Evolutionary conservation across 1,139 yeast genomes (phyloP).

Genomic region (Diutina pseudorugosa): DNA sequence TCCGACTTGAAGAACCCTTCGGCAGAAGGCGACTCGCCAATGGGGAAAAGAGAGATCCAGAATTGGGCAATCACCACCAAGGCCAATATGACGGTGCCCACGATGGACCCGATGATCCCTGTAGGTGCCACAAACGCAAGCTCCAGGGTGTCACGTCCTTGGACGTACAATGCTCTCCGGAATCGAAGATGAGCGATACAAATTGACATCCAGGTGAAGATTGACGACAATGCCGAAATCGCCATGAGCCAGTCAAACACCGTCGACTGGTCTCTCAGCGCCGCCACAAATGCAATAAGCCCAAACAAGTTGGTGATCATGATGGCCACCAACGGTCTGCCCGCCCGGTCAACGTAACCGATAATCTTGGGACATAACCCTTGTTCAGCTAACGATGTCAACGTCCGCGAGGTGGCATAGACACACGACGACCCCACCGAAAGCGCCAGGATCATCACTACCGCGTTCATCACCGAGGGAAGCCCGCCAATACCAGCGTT

Average conservation of each 20-base stretch:
- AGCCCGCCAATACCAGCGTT: conserved; percentile 16
- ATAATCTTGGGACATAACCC: conserved; percentile 68
- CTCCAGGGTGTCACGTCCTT: conserved; percentile 32
- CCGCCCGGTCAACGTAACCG: conserved; percentile 62
- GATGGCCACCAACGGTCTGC: conserved; percentile 66
- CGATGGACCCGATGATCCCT: conserved; percentile 59
- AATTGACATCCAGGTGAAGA: conserved; percentile 11
- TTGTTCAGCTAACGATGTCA: conserved; percentile 71
- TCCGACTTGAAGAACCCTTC: conserved; percentile 46
- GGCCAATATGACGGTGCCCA: conserved; percentile 48
- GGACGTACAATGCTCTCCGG: conserved; percentile 9
- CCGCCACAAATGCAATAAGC: conserved; percentile 9
- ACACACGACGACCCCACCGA: conserved; percentile 31
- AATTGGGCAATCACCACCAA: conserved; percentile 69
- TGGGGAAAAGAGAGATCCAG: conserved; percentile 66
- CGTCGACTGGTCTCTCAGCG: conserved; percentile 8
- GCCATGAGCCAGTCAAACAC: conserved; percentile 11
- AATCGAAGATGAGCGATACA: conserved; percentile 9
- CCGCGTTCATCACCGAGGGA: conserved; percentile 17
- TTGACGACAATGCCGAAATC: conserved; percentile 9
- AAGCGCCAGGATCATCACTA: conserved; percentile 15
- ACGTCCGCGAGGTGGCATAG: conserved; percentile 68
- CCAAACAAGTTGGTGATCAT: conserved; percentile 29
- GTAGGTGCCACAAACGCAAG: conserved; percentile 57
- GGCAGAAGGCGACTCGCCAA: conserved; percentile 45